phyloP scores from a whole-genome alignment of 768 basidiomycete genomes.

The Rhizopogon vulgaris region DNA sequence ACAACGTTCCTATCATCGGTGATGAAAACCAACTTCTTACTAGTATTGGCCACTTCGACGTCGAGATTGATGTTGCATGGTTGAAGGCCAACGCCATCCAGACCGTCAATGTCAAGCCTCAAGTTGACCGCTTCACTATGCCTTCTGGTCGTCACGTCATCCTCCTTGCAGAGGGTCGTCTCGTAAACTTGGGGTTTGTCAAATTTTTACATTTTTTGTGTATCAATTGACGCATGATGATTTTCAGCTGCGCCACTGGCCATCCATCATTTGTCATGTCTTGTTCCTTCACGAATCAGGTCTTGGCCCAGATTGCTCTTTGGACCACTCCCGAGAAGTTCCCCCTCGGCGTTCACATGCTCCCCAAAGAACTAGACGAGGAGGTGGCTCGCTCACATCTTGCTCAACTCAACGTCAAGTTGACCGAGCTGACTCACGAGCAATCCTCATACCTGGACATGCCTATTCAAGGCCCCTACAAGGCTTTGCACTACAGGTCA shows the following conservation, averaged over 20 bases:
- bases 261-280: conserved; percentile 99
- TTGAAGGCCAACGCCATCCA: conserved; percentile 87
- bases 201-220: too few species aligned
- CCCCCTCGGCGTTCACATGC: conserved; percentile 96
- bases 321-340: conserved; percentile 92
- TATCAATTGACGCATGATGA: conserved; percentile 4
- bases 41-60: conserved; percentile 82
- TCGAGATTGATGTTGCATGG: conserved; percentile 97
- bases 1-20: background rate
- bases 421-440: conserved; percentile 64
- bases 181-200: conserved; percentile 91
- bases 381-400: conserved; percentile 98
- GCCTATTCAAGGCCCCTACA: conserved; percentile 76
- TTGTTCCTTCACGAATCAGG: conserved; percentile 98
- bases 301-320: conserved; percentile 95
- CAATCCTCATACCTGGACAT: conserved; percentile 93
- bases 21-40: conserved; percentile 5
- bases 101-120: conserved; percentile 91
- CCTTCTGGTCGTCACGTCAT: conserved; percentile 88
- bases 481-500: conserved; percentile 64
- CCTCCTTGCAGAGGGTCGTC: conserved; percentile 96
- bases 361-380: conserved; percentile 98
- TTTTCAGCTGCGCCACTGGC: conserved; percentile 82
- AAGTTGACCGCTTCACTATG: conserved; percentile 98
- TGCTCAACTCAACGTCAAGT: conserved; percentile 86